Evolutionary conservation across 495 filamentous ascomycete species (phyloP).

Genomic region (Tetracladium setigerum): DNA sequence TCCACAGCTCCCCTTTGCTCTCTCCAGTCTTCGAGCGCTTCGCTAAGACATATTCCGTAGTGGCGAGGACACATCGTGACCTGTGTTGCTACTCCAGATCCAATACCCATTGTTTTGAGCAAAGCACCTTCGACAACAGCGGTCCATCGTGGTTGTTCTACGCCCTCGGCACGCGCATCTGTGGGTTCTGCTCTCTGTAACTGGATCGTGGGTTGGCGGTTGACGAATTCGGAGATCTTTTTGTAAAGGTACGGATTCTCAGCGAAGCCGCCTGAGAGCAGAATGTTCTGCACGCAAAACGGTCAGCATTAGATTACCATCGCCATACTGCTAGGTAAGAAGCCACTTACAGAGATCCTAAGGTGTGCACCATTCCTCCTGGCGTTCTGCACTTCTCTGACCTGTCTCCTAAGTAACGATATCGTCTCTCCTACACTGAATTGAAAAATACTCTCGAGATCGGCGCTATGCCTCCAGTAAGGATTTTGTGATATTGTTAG

Average conservation of each 20-base stretch:
- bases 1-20: too few relatives aligned
- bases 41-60: slow-evolving; percentile 22
- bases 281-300: slow-evolving; percentile 6
- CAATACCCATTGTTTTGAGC: slow-evolving; percentile 23
- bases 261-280: slow-evolving; percentile 15
- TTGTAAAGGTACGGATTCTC: slow-evolving; percentile 7
- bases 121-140: slow-evolving; percentile 26
- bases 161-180: too few relatives aligned
- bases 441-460: too few relatives aligned
- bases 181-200: too few relatives aligned
- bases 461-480: too few relatives aligned
- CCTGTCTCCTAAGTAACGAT: too few relatives aligned
- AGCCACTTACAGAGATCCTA: too few relatives aligned
- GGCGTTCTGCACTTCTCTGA: too few relatives aligned
- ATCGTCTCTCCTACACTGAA: too few relatives aligned
- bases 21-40: slow-evolving; percentile 14
- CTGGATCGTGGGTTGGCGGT: too few relatives aligned
- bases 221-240: background rate
- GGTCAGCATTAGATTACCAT: slow-evolving; percentile 3
- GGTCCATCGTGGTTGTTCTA: slow-evolving; percentile 15
- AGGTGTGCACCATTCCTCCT: too few relatives aligned
- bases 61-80: slow-evolving; percentile 20
- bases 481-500: too few relatives aligned
- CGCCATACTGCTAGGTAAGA: slow-evolving; percentile 3
- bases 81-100: slow-evolving; percentile 13